Base-by-base conservation (phyloP, 1,284 basidiomycete species). In the Erythrobasidium hasegawianum region DNA sequence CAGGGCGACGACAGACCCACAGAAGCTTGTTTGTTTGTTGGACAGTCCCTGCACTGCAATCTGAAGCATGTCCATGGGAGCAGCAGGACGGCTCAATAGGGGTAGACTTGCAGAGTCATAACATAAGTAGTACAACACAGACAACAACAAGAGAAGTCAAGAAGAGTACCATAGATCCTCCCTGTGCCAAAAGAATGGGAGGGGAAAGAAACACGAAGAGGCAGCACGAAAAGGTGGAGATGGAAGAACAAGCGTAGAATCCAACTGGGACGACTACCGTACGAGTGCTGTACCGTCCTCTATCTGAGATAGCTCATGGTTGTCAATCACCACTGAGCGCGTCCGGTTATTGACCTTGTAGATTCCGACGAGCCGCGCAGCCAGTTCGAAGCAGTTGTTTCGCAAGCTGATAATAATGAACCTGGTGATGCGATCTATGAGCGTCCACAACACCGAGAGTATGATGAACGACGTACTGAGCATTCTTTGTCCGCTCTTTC, bases 331-430 rank as follows among this genome's bases (percentile, higher is more conserved):
- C 33, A 81, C 72, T 33, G 75, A 77, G 69, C 79, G 76, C 43
- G 76, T 76, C 64, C 72, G 72, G 74, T 94, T 93, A 7, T 86
- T 83, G 9, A 94, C 97, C 83, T 98, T 98, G 82, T 97, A 98
- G 67, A 98, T 97, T 13, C 96, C 95, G 68, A 97, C 94, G 18
- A 98, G 83, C 16, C 94, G 86, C 75, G 94, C 89, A 69, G 90
- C 90, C 40, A 96, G 81, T 77, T 96, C 93, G 74, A 96, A 97
- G 92, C 95, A 95, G 78, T 68, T 68, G 52, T 80, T 79, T 2
- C 91, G 85, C 26, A 98, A 81, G 1, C 94, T 97, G 73, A 99
- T 97, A 76, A 98, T 95, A 77, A 52, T 52, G 45, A 55, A 64
- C 33, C 33, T 33, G 33, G 11, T 33, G 11, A 11, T 11, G 11